These are phyloP conservation scores for Dictyostelium brefeldianum DNA, from an alignment of 78 protist genomes.

Conservation along the genomic window DNA sequence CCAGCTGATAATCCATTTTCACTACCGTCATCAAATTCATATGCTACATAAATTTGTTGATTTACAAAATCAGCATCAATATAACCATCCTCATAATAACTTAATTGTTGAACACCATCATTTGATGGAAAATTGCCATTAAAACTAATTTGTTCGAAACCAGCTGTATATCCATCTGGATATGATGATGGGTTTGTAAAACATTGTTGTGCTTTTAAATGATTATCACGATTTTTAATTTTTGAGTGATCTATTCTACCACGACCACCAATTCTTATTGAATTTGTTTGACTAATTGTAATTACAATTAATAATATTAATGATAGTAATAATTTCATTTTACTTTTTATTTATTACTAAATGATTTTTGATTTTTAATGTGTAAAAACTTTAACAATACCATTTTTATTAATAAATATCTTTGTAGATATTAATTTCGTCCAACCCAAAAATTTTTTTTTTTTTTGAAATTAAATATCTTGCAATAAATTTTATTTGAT, in stretches of 20 bases:
- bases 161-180: neutral
- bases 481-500: too few relatives aligned
- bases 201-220: constrained; percentile 5
- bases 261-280: neutral
- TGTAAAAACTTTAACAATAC: too few relatives aligned
- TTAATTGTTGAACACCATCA: neutral
- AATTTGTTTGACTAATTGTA: neutral
- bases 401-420: too few relatives aligned
- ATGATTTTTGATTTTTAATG: too few relatives aligned
- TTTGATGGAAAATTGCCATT: neutral
- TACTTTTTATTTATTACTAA: neutral
- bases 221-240: neutral
- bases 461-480: too few relatives aligned
- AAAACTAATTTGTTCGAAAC: neutral
- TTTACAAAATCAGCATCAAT: neutral
- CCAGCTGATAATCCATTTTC: neutral
- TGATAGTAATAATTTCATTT: neutral
- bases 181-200: neutral
- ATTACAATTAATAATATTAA: neutral
- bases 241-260: neutral
- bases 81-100: neutral
- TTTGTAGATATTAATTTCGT: too few relatives aligned
- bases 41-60: neutral
- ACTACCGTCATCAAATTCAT: neutral
- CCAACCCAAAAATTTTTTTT: too few relatives aligned